phyloP scores from a whole-genome alignment of 371 early-diverging fungal genomes.

The Fennellomyces sp. region DNA sequence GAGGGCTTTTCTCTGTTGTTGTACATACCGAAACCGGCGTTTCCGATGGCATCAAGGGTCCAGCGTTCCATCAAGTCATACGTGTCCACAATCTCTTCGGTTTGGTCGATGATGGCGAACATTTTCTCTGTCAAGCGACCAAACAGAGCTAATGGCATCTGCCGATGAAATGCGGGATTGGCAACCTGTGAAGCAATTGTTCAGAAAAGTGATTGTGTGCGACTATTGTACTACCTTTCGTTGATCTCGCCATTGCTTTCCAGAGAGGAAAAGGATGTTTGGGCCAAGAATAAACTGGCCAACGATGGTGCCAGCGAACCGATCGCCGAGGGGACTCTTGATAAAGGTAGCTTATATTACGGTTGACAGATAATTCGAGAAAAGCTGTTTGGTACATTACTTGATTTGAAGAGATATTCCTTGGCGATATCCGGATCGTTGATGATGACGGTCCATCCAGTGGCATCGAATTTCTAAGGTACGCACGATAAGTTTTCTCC shows the following conservation, averaged over 20 bases:
- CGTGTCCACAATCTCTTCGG: slow-evolving; percentile 19
- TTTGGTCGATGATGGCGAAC: slow-evolving; percentile 21
- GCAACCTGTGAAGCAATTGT: slow-evolving; percentile 30
- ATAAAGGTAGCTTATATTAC: slow-evolving; percentile 14
- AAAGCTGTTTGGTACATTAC: not conserved
- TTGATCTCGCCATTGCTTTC: slow-evolving; percentile 30
- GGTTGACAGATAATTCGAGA: not conserved
- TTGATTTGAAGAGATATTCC: slow-evolving; percentile 7
- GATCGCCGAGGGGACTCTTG: slow-evolving; percentile 11
- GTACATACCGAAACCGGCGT: slow-evolving; percentile 38
- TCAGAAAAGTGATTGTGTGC: not conserved
- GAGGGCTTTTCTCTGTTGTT: not conserved
- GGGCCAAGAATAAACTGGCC: slow-evolving; percentile 22
- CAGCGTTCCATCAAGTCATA: slow-evolving; percentile 26
- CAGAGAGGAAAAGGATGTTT: slow-evolving; percentile 29
- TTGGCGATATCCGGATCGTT: slow-evolving; percentile 1
- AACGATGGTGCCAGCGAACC: slow-evolving; percentile 16
- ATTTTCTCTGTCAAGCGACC: slow-evolving; percentile 25
- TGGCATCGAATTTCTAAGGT: not conserved
- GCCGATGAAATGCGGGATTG: slow-evolving; percentile 40
- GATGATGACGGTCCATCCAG: slow-evolving; percentile 15
- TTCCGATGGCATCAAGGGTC: slow-evolving; percentile 41
- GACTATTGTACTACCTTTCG: slow-evolving; percentile 28
- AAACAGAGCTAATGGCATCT: slow-evolving; percentile 38
- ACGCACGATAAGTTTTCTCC: too few relatives aligned